A percentile compares a stretch with the other conserved stretches of the same genome.
Conservation (phyloP, 805 yeast species). For the Metschnikowia corniflorae region DNA sequence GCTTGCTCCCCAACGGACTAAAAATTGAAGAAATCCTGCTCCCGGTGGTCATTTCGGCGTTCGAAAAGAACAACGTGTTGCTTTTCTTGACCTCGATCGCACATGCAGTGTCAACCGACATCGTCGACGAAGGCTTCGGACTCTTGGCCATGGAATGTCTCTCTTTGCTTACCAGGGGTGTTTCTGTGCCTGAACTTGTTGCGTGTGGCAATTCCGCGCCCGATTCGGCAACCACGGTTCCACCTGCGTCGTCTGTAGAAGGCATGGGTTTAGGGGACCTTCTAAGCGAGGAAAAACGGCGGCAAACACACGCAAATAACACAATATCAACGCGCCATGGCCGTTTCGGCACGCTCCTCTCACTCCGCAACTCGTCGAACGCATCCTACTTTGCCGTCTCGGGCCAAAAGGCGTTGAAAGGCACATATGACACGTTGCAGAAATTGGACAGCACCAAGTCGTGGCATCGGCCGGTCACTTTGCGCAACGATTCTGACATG, state of each 20-base stretch:
- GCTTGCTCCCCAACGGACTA: constrained; percentile 55
- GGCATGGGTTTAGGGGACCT: constrained; percentile 47
- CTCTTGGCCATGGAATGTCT: constrained; percentile 66
- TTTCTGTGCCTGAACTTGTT: constrained; percentile 21
- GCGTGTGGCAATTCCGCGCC: not conserved
- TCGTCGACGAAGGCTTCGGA: constrained; percentile 59
- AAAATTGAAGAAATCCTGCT: constrained; percentile 65
- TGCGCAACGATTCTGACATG: constrained; percentile 41
- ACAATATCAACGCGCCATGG: constrained; percentile 74
- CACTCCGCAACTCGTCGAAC: constrained; percentile 58
- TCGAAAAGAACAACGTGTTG: constrained; percentile 68
- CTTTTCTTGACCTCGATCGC: constrained; percentile 68
- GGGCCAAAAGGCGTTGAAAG: constrained; percentile 63
- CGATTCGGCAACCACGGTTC: constrained; percentile 7
- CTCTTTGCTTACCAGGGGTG: constrained; percentile 57
- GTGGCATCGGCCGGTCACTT: constrained; percentile 48
- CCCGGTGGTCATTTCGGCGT: constrained; percentile 53
- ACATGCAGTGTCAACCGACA: constrained; percentile 59
- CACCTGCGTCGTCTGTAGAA: constrained; percentile 26
- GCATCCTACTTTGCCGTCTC: constrained; percentile 60
- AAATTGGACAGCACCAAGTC: constrained; percentile 65
- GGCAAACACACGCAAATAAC: constrained; percentile 47
- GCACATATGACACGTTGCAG: constrained; percentile 51
- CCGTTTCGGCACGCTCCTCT: constrained; percentile 81
- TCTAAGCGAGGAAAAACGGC: constrained; percentile 56